These are phyloP conservation scores for Pyrus hybrid DNA, from an alignment of 331 rosid species.

Conservation along the genomic window DNA sequence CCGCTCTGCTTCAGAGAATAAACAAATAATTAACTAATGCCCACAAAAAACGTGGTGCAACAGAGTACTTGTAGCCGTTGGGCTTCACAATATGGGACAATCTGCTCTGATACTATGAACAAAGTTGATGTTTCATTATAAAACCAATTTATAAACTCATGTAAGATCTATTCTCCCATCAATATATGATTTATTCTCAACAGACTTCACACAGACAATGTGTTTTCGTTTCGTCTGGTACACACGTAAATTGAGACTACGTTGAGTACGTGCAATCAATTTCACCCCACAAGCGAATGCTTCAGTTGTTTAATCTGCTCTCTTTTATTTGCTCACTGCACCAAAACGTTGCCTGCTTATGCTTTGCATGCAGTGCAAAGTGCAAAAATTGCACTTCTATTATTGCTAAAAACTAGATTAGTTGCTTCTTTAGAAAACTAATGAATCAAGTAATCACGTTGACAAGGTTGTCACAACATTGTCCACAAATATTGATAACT, in stretches of 20 bases:
- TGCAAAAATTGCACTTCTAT: background rate
- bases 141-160: too few species aligned
- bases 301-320: background rate
- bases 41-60: too few species aligned
- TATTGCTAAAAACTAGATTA: background rate
- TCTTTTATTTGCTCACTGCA: background rate
- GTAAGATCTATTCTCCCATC: too few species aligned
- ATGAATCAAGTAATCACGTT: background rate
- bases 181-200: too few species aligned
- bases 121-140: rapidly evolving
- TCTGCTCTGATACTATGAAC: too few species aligned
- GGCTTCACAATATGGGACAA: too few species aligned
- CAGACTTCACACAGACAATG: background rate
- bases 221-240: background rate
- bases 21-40: too few species aligned
- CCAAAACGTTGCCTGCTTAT: background rate
- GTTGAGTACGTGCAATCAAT: background rate
- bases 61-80: too few species aligned
- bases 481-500: too few species aligned
- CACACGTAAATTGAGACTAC: background rate
- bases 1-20: background rate
- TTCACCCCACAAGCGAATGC: background rate
- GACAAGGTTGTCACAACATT: too few species aligned
- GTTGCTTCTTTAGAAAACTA: background rate
- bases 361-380: too few species aligned